Base-by-base conservation (phyloP, 306 rosid genomes). In the Castanea crenata region DNA sequence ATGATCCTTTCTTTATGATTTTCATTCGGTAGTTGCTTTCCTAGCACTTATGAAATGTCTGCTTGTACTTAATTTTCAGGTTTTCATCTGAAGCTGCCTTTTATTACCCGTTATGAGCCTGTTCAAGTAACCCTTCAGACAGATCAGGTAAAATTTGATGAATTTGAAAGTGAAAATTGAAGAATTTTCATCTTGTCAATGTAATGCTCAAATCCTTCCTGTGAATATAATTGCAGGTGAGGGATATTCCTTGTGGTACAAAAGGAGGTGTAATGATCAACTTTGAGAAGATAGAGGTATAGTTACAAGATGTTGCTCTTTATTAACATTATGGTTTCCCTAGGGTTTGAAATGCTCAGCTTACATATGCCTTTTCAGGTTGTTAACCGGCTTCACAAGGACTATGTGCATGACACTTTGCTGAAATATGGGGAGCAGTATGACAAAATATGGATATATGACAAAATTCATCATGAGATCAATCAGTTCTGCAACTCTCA, bases 51-150 rank as follows among this genome's bases (percentile, higher is more conserved):
- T 67, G 49, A 12, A 34, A 67, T 64, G 57, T 44, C 56, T 69
- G 51, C 41, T n/a, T 73, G 69, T 83, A 41, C 74, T 32, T 59
- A 41, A 16, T 52, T 69, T 77, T 70, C 86, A 95, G 97, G 99
- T 86, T 95, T 93, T 85, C 99, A 90, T 84, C 62, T 91, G 67
- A 95, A 95, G 90, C 63, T 90, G 84, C 99, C 98, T 74, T 77
- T 93, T 74, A 7, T 95, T 70, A 91, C 99, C 77, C 96, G 89
- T 34, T 93, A 82, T 58, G 99, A 92, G 75, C 91, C 94, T 52
- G 93, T 95, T 80, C 99, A 92, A 82, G 99, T 95, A 77, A 90
- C 97, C 79, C 94, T 93, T 76, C 97, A 93, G 86, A 90, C 98
- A 6, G 93, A 91, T 85, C 85, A 69, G 89, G 97, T 95, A 86